Evolutionary conservation across 768 basidiomycete genomes (phyloP), one percentile per base, ranked within the genome.

Genomic region (Terana coerulea): DNA sequence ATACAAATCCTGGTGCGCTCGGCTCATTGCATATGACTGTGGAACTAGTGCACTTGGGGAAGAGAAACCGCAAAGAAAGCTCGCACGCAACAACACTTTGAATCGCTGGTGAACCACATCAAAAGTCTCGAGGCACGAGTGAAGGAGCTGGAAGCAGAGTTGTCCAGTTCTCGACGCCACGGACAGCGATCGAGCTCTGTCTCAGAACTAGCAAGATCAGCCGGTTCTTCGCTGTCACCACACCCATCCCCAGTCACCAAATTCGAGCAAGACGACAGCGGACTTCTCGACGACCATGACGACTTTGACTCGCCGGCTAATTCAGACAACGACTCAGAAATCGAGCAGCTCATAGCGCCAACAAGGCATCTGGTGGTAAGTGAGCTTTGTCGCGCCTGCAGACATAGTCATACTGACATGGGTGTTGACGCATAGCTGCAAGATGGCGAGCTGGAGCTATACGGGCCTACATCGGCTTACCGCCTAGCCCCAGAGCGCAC

Each of bases 41-140:
- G n/a, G n/a, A 19, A 24, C 17, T 42, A 68, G 67, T 68, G 67
- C 39, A 58, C 65, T 5, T 68, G 67, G 67, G 67, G 65, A 19
- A 60, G 64, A 26, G 66, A 68, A 47, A 67, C 62, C 3, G 66
- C 66, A 10, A 67, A 68, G 57, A 63, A 62, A 40, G 65, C 66
- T 5, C 60, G 59, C 22, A 67, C 64, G 7, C 65, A 66, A 42
- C 66, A 66, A 48, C 65, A 67, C 53, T 67, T 68, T 40, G 66
- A 68, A 36, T 63, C 63, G 3, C 55, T 67, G 25, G 61, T 58
- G 31, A 64, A 61, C 47, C 58, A 59, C 52, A 64, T 65, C 43
- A 56, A 59, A 24, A 55, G 56, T 7, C 57, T 67, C 30, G 63
- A 63, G n/a, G 52, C 45, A 25, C 57, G 61, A 5, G 59, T 64